Conservation (phyloP, 345 rosid species). For the Melastoma malabathricum region DNA sequence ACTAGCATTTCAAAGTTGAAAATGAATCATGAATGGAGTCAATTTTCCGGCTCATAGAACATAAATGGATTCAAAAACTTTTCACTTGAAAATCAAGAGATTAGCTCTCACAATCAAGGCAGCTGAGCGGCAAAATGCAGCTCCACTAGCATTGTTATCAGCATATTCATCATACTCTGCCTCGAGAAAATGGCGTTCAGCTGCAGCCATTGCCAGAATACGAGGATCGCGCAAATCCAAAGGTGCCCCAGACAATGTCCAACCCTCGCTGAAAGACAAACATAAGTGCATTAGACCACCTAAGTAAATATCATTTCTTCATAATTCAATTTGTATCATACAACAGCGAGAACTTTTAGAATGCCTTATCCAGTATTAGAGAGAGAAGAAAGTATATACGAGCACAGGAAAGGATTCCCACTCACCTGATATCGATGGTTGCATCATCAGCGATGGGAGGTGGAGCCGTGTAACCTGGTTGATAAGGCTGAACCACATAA, state of each 20-base stretch:
- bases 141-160: constrained; percentile 79
- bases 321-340: background rate
- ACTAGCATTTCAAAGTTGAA: constrained; percentile 24
- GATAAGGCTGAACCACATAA: constrained; percentile 46
- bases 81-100: background rate
- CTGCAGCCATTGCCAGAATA: constrained; percentile 78
- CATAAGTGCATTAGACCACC: constrained; percentile 3
- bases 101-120: constrained; percentile 65
- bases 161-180: constrained; percentile 86
- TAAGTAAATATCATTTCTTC: constrained; percentile 3
- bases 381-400: background rate
- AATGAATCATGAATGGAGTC: background rate
- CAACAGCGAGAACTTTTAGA: background rate
- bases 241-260: constrained; percentile 71
- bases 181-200: constrained; percentile 84
- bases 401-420: constrained; percentile 1
- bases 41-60: too few species aligned
- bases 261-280: constrained; percentile 39
- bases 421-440: constrained; percentile 74
- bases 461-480: constrained; percentile 77
- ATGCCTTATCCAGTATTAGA: background rate
- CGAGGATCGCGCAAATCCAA: constrained; percentile 78
- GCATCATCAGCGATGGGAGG: constrained; percentile 48
- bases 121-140: constrained; percentile 95
- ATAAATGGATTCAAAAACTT: too few species aligned